Evolutionary conservation across 2,329 filamentous ascomycete species (phyloP).

Genomic region (Talaromyces funiculosus): DNA sequence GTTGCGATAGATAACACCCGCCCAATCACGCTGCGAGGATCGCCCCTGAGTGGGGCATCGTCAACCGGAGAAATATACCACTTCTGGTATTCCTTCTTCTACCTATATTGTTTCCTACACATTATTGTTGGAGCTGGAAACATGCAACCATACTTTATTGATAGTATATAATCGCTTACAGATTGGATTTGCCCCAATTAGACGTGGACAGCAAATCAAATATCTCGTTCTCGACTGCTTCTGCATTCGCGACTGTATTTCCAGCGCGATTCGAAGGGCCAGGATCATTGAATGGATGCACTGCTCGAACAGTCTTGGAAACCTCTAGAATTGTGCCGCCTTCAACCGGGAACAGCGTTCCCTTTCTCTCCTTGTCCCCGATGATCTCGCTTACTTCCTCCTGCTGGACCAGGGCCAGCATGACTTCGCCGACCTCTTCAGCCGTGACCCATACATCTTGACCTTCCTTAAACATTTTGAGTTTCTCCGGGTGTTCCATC

Average conservation of each 20-base stretch:
- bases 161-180: constrained; percentile 13
- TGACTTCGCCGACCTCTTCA: constrained; percentile 55
- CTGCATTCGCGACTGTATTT: constrained; percentile 41
- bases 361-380: constrained; percentile 27
- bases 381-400: constrained; percentile 35
- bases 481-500: constrained; percentile 57
- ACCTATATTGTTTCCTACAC: neutral
- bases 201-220: constrained; percentile 43
- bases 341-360: constrained; percentile 30
- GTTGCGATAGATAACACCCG: constrained; percentile 13
- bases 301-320: constrained; percentile 47
- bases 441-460: constrained; percentile 55
- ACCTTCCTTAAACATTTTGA: constrained; percentile 45
- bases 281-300: constrained; percentile 49
- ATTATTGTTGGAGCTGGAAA: neutral
- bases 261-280: constrained; percentile 46
- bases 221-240: constrained; percentile 44
- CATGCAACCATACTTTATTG: neutral
- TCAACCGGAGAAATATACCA: neutral
- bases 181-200: constrained; percentile 45
- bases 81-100: neutral
- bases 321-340: constrained; percentile 55
- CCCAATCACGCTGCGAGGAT: neutral
- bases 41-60: neutral
- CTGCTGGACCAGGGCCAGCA: constrained; percentile 52